These are phyloP conservation scores for Abortiporus biennis DNA, from an alignment of 1,284 basidiomycete genomes.

Conservation along the genomic window DNA sequence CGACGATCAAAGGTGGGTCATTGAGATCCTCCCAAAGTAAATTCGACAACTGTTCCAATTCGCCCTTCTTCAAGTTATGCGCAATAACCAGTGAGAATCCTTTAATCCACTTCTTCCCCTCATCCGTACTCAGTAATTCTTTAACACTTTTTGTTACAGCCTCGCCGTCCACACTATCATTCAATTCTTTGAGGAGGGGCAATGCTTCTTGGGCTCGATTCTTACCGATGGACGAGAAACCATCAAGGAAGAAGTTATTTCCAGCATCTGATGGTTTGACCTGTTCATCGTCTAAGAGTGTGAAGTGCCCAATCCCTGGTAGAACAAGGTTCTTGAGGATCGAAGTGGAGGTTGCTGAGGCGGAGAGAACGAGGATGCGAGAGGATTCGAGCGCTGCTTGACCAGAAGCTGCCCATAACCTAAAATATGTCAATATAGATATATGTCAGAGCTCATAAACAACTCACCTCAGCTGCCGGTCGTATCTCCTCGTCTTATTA, in stretches of 20 bases:
- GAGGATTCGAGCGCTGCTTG: constrained; percentile 89
- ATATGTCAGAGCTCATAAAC: not conserved
- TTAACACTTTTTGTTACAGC: constrained; percentile 56
- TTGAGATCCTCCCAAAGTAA: constrained; percentile 62
- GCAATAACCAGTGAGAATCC: constrained; percentile 71
- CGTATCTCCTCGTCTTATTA: constrained; percentile 83
- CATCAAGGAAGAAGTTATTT: constrained; percentile 94
- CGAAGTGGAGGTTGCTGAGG: constrained; percentile 76
- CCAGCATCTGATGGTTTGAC: constrained; percentile 79
- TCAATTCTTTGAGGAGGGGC: constrained; percentile 78
- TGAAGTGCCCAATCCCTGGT: constrained; percentile 90
- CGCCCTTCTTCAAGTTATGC: constrained; percentile 62
- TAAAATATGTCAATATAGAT: constrained; percentile 24
- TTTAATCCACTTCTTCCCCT: constrained; percentile 42
- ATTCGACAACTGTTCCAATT: constrained; percentile 55
- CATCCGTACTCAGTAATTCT: constrained; percentile 44
- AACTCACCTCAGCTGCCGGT: constrained; percentile 81
- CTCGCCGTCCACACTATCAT: constrained; percentile 76
- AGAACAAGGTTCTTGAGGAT: constrained; percentile 94
- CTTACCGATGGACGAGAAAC: constrained; percentile 70
- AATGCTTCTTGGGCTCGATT: constrained; percentile 79
- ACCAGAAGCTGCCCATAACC: constrained; percentile 93
- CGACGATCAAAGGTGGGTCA: constrained; percentile 65
- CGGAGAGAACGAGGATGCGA: constrained; percentile 77
- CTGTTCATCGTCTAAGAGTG: constrained; percentile 67